Base-by-base conservation (phyloP, 257 asterid genomes). In the Nicotiana otophora region DNA sequence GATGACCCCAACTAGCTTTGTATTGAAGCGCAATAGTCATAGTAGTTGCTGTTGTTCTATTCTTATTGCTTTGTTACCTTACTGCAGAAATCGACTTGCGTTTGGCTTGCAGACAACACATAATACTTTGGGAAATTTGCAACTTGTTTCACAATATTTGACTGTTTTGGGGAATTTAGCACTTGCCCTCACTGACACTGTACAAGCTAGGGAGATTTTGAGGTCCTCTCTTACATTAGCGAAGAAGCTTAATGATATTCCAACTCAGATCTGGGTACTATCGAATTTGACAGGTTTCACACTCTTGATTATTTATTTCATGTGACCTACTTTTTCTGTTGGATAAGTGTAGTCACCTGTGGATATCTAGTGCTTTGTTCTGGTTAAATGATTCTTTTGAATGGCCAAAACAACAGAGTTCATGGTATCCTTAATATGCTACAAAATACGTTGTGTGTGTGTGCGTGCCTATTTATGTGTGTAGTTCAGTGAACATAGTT, bases 91-190 rank as follows among this genome's bases (percentile, higher is more conserved):
- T 82, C 93, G 94, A 72, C 89, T 96, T 72, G 99, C 99, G 72
- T 85, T 97, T 64, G 99, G 98, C 81, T 90, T 96, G 93, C 99
- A 96, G 90, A 93, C 89, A 23, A 93, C 99, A 23, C 98, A 96
- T 81, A 89, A 90, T 74, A 86, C 84, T 84, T 84, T 93, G 89
- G 99, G 98, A 81, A 96, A 95, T 87, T 95, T 94, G 86, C 99
- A 96, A 89, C 97, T 96, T 15, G 98, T 94, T 89, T 94, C 99
- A 17, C 98, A 94, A 90, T 96, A 94, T 89, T 82, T 94, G 90
- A 93, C 95, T 8, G 95, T 95, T 61, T 87, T 96, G 58, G 99
- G 98, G 74, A 92, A 83, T 87, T 87, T 96, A 89, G 98, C 98
- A 68, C 95, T 96, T 83, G 90, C 98, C 57, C 92, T 96, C 39